Evolutionary conservation across 441 rosid species (phyloP), one percentile per base, ranked within the genome.

Genomic region (Hura crepitans): DNA sequence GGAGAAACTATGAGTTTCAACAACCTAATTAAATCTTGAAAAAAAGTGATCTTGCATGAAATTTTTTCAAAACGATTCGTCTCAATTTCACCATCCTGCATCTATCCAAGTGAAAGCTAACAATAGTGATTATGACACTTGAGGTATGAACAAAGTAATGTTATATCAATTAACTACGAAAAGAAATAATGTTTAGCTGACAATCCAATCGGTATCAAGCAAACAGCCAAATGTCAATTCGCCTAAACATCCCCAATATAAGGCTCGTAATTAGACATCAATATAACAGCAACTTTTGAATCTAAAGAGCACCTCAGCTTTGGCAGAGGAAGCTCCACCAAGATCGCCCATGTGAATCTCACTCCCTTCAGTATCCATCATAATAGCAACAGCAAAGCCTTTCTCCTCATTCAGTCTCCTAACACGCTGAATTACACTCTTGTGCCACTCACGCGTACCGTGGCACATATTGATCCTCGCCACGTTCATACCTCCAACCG

Each of bases 301-400:
- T 65, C 13, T 17, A 57, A 55, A 45, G 30, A 12, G 18, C 69
- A 90, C 99, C 96, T 95, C 99, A 39, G 99, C 84, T 82, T 89
- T 95, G 45, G 77, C 90, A 3, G 99, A 89, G 53, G 98, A 64
- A 68, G 85, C 96, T 6, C 97, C 96, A 27, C 96, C 96, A 6
- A 92, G 87, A 74, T 95, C 99, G 20, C 91, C 98, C 98, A 95
- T 92, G 72, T 91, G 99, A 80, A 95, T 95, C 88, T 95, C 98
- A 71, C 99, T 95, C 27, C 99, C 99, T 83, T 95, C 99, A 43
- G 99, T 96, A 63, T 96, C 99, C 98, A 95, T 92, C 99, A 95
- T 91, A 51, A 92, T 84, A 2, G 99, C 98, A 42, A 95, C 98
- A 0, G 98, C 97, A 58, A 78, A 92, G 0, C 99, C 99, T 80